phyloP scores from a whole-genome alignment of 2,329 filamentous ascomycete species.

The Ciborinia camelliae region DNA sequence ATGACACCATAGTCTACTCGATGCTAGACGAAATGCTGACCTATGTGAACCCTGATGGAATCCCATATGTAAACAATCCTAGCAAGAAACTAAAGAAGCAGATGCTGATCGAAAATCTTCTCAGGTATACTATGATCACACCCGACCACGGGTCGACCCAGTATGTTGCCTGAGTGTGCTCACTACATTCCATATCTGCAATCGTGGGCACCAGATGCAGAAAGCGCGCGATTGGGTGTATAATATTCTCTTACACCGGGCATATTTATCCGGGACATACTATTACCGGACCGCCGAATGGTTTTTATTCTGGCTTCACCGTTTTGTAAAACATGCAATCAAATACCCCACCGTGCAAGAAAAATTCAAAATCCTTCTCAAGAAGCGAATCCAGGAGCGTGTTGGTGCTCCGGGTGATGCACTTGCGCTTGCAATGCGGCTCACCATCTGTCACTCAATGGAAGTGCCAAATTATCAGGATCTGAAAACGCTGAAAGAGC shows the following conservation, averaged over 20 bases:
- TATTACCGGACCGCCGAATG: not conserved
- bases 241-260: not conserved
- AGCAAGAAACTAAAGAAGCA: not conserved
- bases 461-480: not conserved
- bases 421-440: not conserved
- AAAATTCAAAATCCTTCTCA: not conserved
- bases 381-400: not conserved
- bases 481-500: not conserved
- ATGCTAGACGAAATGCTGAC: not conserved
- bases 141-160: not conserved
- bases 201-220: not conserved
- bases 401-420: not conserved
- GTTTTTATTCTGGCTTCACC: not conserved
- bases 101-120: not conserved
- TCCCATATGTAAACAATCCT: not conserved
- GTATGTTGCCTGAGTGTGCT: not conserved
- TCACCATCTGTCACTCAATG: not conserved
- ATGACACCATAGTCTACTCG: not conserved
- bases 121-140: not conserved
- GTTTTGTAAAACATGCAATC: not conserved
- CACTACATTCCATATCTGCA: not conserved
- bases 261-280: not conserved
- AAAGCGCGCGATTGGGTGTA: not conserved
- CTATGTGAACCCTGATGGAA: not conserved
- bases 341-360: not conserved